phyloP scores from a whole-genome alignment of 495 filamentous ascomycete genomes.

The Hyaloscypha bicolor region DNA sequence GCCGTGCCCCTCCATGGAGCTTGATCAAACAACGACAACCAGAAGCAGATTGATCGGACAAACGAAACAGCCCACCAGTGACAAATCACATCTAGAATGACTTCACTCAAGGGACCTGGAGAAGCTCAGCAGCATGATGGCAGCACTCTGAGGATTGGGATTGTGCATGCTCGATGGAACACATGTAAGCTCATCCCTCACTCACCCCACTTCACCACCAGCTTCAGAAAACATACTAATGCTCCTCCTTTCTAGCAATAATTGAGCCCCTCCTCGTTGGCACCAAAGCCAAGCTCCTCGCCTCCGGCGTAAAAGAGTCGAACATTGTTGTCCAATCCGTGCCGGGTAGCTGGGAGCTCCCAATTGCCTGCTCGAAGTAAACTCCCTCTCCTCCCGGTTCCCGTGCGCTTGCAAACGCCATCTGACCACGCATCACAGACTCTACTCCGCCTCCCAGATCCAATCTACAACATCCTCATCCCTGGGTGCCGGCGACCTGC shows the following conservation, averaged over 20 bases:
- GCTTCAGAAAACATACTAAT: neutral
- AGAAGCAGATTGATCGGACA: neutral
- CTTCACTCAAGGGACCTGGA: conserved; percentile 61
- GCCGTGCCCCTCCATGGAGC: conserved; percentile 13
- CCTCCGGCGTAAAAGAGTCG: conserved; percentile 77
- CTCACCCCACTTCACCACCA: neutral
- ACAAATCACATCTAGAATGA: conserved; percentile 18
- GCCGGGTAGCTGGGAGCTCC: conserved; percentile 84
- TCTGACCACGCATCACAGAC: conserved; percentile 43
- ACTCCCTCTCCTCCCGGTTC: conserved; percentile 4
- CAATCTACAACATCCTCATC: conserved; percentile 70
- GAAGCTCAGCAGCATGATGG: conserved; percentile 58
- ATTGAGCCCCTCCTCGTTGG: conserved; percentile 82
- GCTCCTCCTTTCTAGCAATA: conserved; percentile 33
- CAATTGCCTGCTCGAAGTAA: conserved; percentile 34
- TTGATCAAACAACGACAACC: conserved; percentile 17
- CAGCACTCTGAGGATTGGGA: conserved; percentile 83
- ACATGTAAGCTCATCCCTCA: conserved; percentile 33
- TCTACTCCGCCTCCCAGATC: conserved; percentile 85
- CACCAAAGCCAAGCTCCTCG: conserved; percentile 60
- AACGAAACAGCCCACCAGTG: neutral
- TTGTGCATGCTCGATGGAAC: conserved; percentile 97
- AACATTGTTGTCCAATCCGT: conserved; percentile 90
- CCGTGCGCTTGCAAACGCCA: neutral
- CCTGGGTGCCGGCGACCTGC: conserved; percentile 71